phyloP scores from a whole-genome alignment of 768 basidiomycete genomes.

The Calocybe indica region DNA sequence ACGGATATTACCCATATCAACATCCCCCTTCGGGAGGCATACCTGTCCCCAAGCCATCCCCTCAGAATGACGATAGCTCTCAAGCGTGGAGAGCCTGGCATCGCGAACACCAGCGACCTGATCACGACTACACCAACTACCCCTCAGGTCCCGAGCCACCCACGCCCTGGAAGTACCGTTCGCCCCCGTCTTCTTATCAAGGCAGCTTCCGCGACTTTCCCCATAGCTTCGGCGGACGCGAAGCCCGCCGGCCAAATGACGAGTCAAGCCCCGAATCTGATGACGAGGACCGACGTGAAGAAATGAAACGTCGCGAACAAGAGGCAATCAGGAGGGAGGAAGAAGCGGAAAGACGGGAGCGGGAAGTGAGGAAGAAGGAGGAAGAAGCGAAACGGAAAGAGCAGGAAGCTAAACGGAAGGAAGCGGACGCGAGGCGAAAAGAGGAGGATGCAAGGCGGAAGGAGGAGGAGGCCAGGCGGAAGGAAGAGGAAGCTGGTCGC shows the following conservation, averaged over 20 bases:
- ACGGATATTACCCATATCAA: slow-evolving; percentile 9
- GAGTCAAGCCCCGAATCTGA: slow-evolving; percentile 2
- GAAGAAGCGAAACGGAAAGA: slow-evolving; percentile 19
- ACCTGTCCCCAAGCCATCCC: slow-evolving; percentile 10
- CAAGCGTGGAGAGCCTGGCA: slow-evolving; percentile 13
- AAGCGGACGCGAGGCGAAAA: slow-evolving; percentile 16
- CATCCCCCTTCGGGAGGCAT: slow-evolving; percentile 11
- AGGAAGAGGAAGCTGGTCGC: slow-evolving; percentile 20
- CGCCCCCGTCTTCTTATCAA: slow-evolving; percentile 12
- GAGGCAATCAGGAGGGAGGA: slow-evolving; percentile 14
- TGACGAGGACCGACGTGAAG: slow-evolving; percentile 13
- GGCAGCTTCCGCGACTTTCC: slow-evolving; percentile 10
- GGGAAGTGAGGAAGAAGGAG: slow-evolving; percentile 19
- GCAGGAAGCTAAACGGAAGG: slow-evolving; percentile 15
- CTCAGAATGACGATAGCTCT: slow-evolving; percentile 6
- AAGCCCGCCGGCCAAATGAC: slow-evolving; percentile 6
- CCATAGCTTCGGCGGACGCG: slow-evolving; percentile 15
- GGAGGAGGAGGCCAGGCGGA: slow-evolving; percentile 16
- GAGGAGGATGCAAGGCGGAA: slow-evolving; percentile 17
- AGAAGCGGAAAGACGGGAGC: slow-evolving; percentile 17
- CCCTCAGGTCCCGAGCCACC: slow-evolving; percentile 7
- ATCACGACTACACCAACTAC: slow-evolving; percentile 2
- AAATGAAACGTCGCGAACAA: slow-evolving; percentile 11
- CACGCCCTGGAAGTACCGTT: slow-evolving; percentile 4
- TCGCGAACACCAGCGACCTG: neutral